Evolutionary conservation across 2,329 filamentous ascomycete species (phyloP), one percentile per base, ranked within the genome.

Genomic region (Aspergillus sojae): DNA sequence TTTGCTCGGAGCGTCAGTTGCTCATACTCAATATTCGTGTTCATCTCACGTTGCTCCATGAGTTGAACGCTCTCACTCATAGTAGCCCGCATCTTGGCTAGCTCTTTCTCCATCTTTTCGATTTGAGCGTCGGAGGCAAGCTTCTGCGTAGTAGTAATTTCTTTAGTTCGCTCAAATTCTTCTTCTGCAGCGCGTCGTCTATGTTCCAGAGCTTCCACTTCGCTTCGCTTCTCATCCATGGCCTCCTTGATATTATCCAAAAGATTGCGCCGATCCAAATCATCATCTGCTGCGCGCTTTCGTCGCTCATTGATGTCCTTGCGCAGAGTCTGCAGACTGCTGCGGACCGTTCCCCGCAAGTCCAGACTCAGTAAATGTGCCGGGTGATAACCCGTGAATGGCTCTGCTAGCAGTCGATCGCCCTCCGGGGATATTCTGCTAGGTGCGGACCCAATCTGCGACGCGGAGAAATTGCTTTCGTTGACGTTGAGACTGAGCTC

Each of bases 91-190:
- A 98, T 96, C 76, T 93, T 92, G 54, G 92, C 91, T n/a, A 99
- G 83, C 77, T 99, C 94, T 79, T 97, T 97, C 80, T 99, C 95
- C 90, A 97, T 96, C 83, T 95, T 95, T 79, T 99, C 95, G 72
- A 99, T 97, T 77, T 98, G 94, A 10, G 94, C 89, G 75, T 98
- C 95, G 2, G 90, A 92, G 9, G 89, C 90, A 75, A 94, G 87
- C 80, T 96, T 96, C 76, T 97, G 93, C 21, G 93, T 92, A 53
- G 87, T 91, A 9, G 91, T 94, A 63, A 88, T 87, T 83, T 97
- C 95, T 74, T 94, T 94, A 23, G 93, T 94, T 79, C 92, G 93
- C 74, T 97, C 93, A 75, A 97, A 96, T 75, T 97, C 94, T 73
- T 96, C 92, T 76, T 96, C 91, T 0, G 94, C 94, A 21, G 92